Base-by-base conservation (phyloP, 768 basidiomycete genomes). In the Polyporus arcularius region DNA sequence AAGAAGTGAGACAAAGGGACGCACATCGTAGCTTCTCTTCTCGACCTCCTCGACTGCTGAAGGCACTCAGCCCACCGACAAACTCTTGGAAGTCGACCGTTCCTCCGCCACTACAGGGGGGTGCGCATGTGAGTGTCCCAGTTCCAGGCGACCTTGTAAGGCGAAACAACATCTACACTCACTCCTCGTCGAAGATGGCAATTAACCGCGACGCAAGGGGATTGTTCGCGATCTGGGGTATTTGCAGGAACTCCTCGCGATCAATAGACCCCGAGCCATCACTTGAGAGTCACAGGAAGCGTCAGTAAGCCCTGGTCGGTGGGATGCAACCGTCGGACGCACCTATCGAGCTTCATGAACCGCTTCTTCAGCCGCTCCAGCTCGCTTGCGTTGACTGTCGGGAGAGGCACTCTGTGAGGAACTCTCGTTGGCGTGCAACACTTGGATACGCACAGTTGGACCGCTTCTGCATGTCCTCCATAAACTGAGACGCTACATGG, bases 71-170 rank as follows among this genome's bases (percentile, higher is more conserved):
- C 0, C 96, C 97, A 2, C 94, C 96, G 0, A 99, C 97, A 68
- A 98, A 99, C 76, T 99, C 96, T 70, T 98, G 96, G 74, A 99
- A 99, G 74, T 99, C 97, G 51, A 99, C 97, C 0, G 96, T 96
- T 58, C 96, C 96, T 74, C 95, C 94, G 61, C 97, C 97, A 74
- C 97, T 98, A 68, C 21, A 64, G 39, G 31, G 35, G 14, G n/a
- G n/a, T 52, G 11, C 55, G 55, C 39, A 51, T 45, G 43, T 15
- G 31, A 38, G 38, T 16, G 9, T 0, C 4, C 39, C 32, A 49
- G n/a, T 32, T 2, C 21, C 21, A 26, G 21, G 21, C n/a, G 32
- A 40, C 26, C 14, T 21, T 14, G 35, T 7, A 7, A 11, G 35
- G 35, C 35, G 11, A 6, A 3, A 11, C 6, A 6, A 35, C 7